phyloP scores from a whole-genome alignment of 139 green algal species.

The Tetraselmis striata region DNA sequence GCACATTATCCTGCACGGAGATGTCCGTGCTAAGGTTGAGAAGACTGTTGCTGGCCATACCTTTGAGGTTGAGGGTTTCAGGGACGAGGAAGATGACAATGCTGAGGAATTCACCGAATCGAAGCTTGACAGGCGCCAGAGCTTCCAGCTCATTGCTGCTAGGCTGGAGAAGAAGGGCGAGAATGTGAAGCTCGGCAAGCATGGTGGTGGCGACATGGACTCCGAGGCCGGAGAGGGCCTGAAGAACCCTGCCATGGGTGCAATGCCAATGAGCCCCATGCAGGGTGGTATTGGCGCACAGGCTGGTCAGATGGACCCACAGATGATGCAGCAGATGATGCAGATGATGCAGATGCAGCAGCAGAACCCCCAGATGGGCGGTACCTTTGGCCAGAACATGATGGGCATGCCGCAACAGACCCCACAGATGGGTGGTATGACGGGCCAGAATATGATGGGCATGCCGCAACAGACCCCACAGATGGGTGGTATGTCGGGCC shows the following conservation, averaged over 20 bases:
- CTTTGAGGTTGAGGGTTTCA: slow-evolving; percentile 37
- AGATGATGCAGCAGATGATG: background rate
- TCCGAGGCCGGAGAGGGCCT: background rate
- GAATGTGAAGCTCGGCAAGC: background rate
- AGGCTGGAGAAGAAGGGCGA: background rate
- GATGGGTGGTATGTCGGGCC: background rate
- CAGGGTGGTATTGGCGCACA: background rate
- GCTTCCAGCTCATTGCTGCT: background rate
- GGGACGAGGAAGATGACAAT: slow-evolving; percentile 33
- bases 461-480: too few relatives aligned
- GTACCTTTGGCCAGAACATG: background rate
- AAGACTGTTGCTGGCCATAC: slow-evolving; percentile 35
- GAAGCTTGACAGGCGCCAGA: background rate
- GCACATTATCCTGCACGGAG: slow-evolving; percentile 49
- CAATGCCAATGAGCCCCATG: background rate
- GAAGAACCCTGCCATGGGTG: background rate
- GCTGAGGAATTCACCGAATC: slow-evolving; percentile 13
- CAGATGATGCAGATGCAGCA: background rate
- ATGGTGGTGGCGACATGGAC: background rate
- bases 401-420: background rate
- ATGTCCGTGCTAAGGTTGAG: slow-evolving; percentile 40
- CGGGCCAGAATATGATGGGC: background rate
- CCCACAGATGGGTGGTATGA: background rate
- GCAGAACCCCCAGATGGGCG: background rate
- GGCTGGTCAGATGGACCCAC: background rate